Base-by-base conservation (phyloP, 2,329 filamentous ascomycete genomes). In the Colletotrichum cereale region DNA sequence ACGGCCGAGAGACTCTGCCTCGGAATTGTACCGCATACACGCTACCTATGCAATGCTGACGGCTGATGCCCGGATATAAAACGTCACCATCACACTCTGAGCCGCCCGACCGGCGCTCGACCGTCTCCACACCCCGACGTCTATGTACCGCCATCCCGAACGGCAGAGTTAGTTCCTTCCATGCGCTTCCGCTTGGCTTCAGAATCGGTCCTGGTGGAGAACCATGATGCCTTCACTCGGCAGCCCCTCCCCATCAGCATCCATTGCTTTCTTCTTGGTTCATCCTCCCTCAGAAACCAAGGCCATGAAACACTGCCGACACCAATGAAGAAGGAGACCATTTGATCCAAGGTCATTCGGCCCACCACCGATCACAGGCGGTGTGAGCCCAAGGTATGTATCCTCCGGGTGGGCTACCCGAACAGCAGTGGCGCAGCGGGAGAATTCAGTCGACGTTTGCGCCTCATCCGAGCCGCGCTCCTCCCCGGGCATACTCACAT, bases 21-120 rank as follows among this genome's bases (percentile, higher is more conserved):
- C 8, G 24, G 34, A 24, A 26, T 16, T 57, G 55, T 38, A 29
- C 24, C 40, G 40, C 31, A 36, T 31, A 62, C n/a, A n/a, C n/a
- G n/a, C n/a, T n/a, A n/a, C 14, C 24, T 26, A 56, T 44, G 50
- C 38, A 47, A 40, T 55, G 38, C 14, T 42, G 44, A 53, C 34
- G 48, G 48, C 48, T 29, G 48, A 18, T 18, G 18, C 26, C 48
- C 48, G 36, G 60, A 52, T 31, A 40, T 26, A 36, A n/a, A 40
- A 29, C n/a, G 34, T 50, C 29, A 52, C 55, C 36, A 10, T 29
- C 47, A 40, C 44, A 29, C n/a, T 47, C 61, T 24, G 31, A 29
- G 29, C 48, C 38, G 61, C 50, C 63, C 34, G 42, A n/a, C 42
- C 56, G 47, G 47, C 29, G n/a, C 16, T 62, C 44, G n/a, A 36